These are phyloP conservation scores for Colletotrichum kahawae DNA, from an alignment of 2,329 filamentous ascomycete species.

Conservation along the genomic window DNA sequence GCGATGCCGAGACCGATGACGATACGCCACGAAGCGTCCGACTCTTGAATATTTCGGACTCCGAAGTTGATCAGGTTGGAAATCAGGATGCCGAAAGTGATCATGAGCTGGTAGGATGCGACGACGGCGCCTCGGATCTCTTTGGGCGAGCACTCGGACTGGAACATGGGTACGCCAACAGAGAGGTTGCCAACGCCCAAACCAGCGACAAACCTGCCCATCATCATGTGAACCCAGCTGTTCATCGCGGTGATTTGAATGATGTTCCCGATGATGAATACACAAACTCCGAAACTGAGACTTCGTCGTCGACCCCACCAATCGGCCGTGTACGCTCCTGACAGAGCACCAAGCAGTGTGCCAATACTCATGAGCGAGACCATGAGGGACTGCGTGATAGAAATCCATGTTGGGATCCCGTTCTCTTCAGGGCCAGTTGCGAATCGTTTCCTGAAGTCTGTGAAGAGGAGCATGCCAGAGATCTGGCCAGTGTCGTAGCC, in stretches of 20 bases:
- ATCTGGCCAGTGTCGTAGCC: constrained; percentile 69
- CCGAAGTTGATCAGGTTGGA: constrained; percentile 61
- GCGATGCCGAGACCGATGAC: constrained; percentile 62
- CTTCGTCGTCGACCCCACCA: constrained; percentile 62
- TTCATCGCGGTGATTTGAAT: constrained; percentile 66
- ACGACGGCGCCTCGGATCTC: constrained; percentile 69
- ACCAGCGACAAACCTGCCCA: constrained; percentile 70
- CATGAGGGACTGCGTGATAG: constrained; percentile 54
- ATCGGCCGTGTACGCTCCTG: constrained; percentile 60
- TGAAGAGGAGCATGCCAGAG: constrained; percentile 53
- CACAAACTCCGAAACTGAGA: constrained; percentile 54
- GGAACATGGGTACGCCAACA: constrained; percentile 70
- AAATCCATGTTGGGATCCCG: constrained; percentile 42
- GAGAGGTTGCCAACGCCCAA: constrained; percentile 71
- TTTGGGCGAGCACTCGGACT: constrained; percentile 66
- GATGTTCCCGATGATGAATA: constrained; percentile 69
- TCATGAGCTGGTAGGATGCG: constrained; percentile 76
- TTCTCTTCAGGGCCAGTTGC: constrained; percentile 41
- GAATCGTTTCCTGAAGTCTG: constrained; percentile 62
- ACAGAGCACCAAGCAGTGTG: constrained; percentile 58
- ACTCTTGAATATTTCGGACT: constrained; percentile 45
- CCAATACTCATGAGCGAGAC: constrained; percentile 63
- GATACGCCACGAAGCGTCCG: constrained; percentile 62
- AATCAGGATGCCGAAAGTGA: constrained; percentile 71
- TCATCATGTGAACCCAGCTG: constrained; percentile 69